phyloP scores from a whole-genome alignment of 108 stramenopile species.

The Pseudonitzschia delicatissima region DNA sequence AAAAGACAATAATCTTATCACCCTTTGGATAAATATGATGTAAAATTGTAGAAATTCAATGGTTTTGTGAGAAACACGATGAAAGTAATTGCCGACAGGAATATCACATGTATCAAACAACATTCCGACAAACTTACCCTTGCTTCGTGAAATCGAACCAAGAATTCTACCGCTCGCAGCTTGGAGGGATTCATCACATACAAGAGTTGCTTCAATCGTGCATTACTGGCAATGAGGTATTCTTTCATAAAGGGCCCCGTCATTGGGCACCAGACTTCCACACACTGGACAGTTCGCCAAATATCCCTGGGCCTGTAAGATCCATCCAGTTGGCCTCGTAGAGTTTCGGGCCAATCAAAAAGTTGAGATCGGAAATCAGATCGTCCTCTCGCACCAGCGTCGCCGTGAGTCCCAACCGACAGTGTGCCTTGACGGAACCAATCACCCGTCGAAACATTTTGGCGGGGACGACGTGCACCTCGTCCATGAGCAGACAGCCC shows the following conservation, averaged over 20 bases:
- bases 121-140: neutral
- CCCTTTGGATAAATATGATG: conserved; percentile 45
- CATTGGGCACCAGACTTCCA: conserved; percentile 99
- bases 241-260: conserved; percentile 95
- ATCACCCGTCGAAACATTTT: conserved; percentile 93
- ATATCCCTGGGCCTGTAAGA: conserved; percentile 93
- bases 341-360: conserved; percentile 99
- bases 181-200: conserved; percentile 99
- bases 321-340: conserved; percentile 99
- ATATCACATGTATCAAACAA: neutral
- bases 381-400: conserved; percentile 99
- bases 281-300: conserved; percentile 98
- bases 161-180: conserved; percentile 86
- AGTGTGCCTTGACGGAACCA: conserved; percentile 93
- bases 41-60: neutral
- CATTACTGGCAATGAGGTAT: conserved; percentile 80
- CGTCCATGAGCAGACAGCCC: conserved; percentile 98
- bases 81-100: neutral
- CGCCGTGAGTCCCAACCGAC: conserved; percentile 96
- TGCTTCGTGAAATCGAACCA: conserved; percentile 91
- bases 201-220: conserved; percentile 85
- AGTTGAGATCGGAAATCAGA: conserved; percentile 94
- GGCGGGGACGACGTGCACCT: conserved; percentile 96
- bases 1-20: conserved; percentile 98
- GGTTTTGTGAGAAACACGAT: conserved; percentile 8